phyloP scores from a whole-genome alignment of 2,329 filamentous ascomycete genomes.

The Zymoseptoria crescenta region DNA sequence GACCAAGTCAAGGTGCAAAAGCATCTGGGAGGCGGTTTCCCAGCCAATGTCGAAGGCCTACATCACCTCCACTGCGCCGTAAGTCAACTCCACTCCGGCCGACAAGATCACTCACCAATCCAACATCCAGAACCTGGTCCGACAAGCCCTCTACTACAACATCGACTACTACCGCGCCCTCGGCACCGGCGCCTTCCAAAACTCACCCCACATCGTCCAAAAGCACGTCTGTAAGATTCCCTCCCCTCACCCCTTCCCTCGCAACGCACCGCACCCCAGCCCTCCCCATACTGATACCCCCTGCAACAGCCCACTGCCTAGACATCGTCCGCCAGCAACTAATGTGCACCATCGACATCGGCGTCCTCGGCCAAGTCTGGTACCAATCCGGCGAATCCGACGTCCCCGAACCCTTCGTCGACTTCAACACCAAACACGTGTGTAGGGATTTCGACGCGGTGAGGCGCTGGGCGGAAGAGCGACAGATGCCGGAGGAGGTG shows the following conservation, averaged over 20 bases:
- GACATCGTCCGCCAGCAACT: conserved; percentile 57
- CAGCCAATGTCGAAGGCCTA: conserved; percentile 51
- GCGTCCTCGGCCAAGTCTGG: conserved; percentile 56
- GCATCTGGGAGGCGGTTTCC: conserved; percentile 52
- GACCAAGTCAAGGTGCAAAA: conserved; percentile 50
- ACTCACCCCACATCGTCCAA: conserved; percentile 48
- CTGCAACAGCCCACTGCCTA: conserved; percentile 51
- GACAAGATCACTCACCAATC: background rate
- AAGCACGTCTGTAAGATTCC: conserved; percentile 51
- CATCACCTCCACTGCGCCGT: conserved; percentile 51
- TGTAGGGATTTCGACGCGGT: conserved; percentile 53
- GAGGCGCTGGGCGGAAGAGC: conserved; percentile 46
- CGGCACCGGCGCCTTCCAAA: conserved; percentile 48
- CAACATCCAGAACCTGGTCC: conserved; percentile 46
- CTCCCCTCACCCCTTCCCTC: background rate
- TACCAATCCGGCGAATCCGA: conserved; percentile 35
- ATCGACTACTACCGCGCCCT: conserved; percentile 49
- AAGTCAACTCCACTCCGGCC: background rate
- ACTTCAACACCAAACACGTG: conserved; percentile 55
- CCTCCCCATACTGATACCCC: background rate
- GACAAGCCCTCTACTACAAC: conserved; percentile 54
- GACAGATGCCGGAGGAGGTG: conserved; percentile 43
- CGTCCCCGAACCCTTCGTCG: conserved; percentile 45
- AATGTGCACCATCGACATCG: conserved; percentile 56
- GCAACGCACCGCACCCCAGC: background rate